Base-by-base conservation (phyloP, 116 monocot genomes). In the Iris pallida region DNA sequence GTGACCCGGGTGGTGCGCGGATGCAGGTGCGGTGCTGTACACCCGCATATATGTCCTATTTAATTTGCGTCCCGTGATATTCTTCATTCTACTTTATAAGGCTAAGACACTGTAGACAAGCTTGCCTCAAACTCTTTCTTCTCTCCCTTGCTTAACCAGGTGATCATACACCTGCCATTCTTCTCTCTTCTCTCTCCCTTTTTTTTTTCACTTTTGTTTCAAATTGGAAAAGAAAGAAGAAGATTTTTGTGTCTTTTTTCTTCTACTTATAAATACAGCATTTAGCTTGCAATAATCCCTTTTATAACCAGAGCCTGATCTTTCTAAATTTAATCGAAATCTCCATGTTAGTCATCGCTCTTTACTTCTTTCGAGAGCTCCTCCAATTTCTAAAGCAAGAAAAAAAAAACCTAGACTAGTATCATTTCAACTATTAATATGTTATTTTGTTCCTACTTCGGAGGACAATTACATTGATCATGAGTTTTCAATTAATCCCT, bases 281-380 rank as follows among this genome's bases (percentile, higher is more conserved):
- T 54, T 47, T 45, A 61, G 59, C 59, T 58, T 48, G 42, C 43
- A 20, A 56, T 73, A 68, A 63, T 52, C 68, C 73, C 54, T 73
- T 61, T 63, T 63, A 47, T 56, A 63, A 66, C 56, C 48, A 73
- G 62, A 64, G 65, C 64, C 58, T 52, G 70, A 69, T 45, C 52
- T 46, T 30, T 30, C 30, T 30, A 30, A 30, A 30, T 30, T 30
- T 30, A 30, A 30, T 30, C 30, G 30, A 30, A 30, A 30, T 30
- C 30, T 30, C 30, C 30, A 30, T 30, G 30, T 30, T 30, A 30
- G 30, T 30, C 30, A 30, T 30, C 30, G 30, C 30, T 30, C 30
- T 30, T 30, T 30, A 30, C 30, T 30, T 30, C 30, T 30, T 30
- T 30, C 30, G 0, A 30, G 30, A 30, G 30, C 30, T 30, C 30